Conservation (phyloP, 1,284 basidiomycete genomes). For the Ceratobasidium papillatum region DNA sequence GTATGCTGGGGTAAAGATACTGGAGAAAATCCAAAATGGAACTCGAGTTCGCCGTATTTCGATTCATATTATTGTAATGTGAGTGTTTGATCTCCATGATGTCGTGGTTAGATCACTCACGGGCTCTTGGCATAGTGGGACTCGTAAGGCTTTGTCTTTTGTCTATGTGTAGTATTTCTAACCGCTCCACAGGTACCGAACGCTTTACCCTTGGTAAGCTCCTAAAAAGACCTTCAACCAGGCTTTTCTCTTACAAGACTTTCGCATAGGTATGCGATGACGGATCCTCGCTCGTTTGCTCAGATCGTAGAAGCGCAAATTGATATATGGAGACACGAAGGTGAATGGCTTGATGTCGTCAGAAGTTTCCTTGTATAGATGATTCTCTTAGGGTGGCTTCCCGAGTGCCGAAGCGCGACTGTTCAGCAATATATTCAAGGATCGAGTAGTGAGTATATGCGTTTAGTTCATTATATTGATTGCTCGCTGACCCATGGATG, state of each 20-base stretch:
- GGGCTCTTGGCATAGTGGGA: slow-evolving; percentile 63
- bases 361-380: neutral
- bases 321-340: slow-evolving; percentile 72
- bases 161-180: neutral
- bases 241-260: neutral
- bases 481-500: neutral
- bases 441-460: slow-evolving; percentile 62
- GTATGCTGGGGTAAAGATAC: slow-evolving; percentile 57
- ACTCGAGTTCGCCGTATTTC: slow-evolving; percentile 69
- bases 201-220: slow-evolving; percentile 61
- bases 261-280: slow-evolving; percentile 53
- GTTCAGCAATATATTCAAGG: slow-evolving; percentile 65
- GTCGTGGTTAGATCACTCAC: neutral
- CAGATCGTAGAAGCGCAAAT: slow-evolving; percentile 68
- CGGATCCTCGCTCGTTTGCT: slow-evolving; percentile 65
- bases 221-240: neutral
- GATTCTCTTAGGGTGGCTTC: slow-evolving; percentile 61
- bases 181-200: slow-evolving; percentile 54
- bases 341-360: slow-evolving; percentile 47
- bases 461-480: neutral
- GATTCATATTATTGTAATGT: slow-evolving; percentile 77
- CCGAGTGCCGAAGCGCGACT: slow-evolving; percentile 67
- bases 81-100: slow-evolving; percentile 44
- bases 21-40: slow-evolving; percentile 74
- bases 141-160: slow-evolving; percentile 50